Percentiles rank a stretch among this genome's conserved stretches.
phyloP scores from a whole-genome alignment of 805 yeast genomes.

The Kodamaea restingae region DNA sequence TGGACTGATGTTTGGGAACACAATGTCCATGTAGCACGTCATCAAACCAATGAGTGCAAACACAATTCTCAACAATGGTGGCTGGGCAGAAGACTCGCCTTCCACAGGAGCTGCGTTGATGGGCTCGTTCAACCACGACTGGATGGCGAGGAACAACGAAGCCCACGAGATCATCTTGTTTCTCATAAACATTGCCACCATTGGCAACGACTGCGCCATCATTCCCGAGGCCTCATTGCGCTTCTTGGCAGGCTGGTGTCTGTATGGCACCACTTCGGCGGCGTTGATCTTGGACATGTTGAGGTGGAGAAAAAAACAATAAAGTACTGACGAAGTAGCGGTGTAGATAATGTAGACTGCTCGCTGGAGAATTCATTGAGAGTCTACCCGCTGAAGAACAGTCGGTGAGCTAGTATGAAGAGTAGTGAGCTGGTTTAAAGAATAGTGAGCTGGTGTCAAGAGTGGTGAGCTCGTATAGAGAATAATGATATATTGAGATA shows the following conservation, averaged over 20 bases:
- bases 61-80: constrained; percentile 44
- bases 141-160: constrained; percentile 48
- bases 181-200: constrained; percentile 66
- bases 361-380: too few relatives aligned
- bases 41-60: constrained; percentile 46
- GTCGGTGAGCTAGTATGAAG: too few relatives aligned
- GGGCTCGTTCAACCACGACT: constrained; percentile 45
- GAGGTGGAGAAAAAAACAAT: not conserved
- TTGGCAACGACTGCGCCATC: constrained; percentile 56
- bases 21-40: constrained; percentile 53
- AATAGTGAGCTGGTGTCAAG: too few relatives aligned
- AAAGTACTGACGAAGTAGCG: too few relatives aligned
- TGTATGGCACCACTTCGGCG: constrained; percentile 38
- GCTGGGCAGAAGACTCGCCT: constrained; percentile 30
- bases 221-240: constrained; percentile 43
- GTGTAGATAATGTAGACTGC: too few relatives aligned
- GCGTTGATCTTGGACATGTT: constrained; percentile 25
- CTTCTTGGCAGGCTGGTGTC: constrained; percentile 46
- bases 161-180: constrained; percentile 57
- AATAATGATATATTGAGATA: not conserved
- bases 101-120: constrained; percentile 24
- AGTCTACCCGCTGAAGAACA: too few relatives aligned
- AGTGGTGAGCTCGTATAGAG: too few relatives aligned
- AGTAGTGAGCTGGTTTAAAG: too few relatives aligned
- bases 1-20: constrained; percentile 43